Base-by-base conservation (phyloP, 1,139 yeast genomes). In the Debaryomyces coudertii region DNA sequence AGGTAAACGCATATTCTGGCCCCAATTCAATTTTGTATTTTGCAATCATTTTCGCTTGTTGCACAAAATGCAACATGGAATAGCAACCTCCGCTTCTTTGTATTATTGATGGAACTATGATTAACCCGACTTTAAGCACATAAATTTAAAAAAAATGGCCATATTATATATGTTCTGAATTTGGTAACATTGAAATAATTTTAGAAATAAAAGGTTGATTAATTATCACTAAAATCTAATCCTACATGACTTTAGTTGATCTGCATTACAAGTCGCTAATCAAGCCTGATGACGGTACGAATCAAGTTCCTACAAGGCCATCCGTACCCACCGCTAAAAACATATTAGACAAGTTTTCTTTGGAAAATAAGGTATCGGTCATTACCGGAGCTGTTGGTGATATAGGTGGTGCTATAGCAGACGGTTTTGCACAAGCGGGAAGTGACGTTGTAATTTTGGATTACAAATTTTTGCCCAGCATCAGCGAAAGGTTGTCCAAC, bases 381-480 rank as follows among this genome's bases (percentile, higher is more conserved):
- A 78, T 89, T 54, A 87, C 95, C 12, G 96, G 96, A 35, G 85
- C 92, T 7, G 83, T 92, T 12, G 79, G 86, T 31, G 96, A 95
- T 23, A 88, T 88, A 58, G 96, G 95, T 12, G 74, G 71, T 53
- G 88, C 85, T 18, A 85, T 87, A 40, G 95, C 95, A 36, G 85
- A 82, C 60, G 93, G 87, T 0, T 87, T 74, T 59, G 89, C 92
- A 43, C 90, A 87, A 69, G 92, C 92, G 5, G 96, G 95, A 43
- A 95, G 93, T n/a, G 86, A 85, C 54, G 82, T 87, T 36, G 87
- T 87, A 51, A 76, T 89, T 57, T 46, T 87, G 86, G 95, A 82
- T 56, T 79, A 83, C 41, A 73, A 82, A 6, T 76, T 75, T 43
- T 61, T 73, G 39, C 43, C 53, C 4, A 57, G 57, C 24, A 71